A percentile compares a stretch with the other conserved stretches of the same genome.
Conservation (phyloP, 306 rosid genomes). For the Citrullus amarus region DNA sequence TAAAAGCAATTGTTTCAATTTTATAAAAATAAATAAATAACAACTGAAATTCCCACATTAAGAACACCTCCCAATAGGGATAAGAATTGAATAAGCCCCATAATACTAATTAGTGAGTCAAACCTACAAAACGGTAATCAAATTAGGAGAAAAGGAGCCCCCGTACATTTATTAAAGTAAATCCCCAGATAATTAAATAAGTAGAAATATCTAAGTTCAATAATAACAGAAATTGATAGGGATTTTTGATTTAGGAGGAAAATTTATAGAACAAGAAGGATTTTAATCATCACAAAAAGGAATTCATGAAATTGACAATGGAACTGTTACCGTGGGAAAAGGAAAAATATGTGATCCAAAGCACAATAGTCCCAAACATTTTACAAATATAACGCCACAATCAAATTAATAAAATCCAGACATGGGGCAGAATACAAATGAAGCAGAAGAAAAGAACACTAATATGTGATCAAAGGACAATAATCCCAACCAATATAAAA, state of each 20-base stretch:
- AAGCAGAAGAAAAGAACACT: background rate
- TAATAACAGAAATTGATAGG: background rate
- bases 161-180: background rate
- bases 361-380: background rate
- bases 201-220: background rate
- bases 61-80: background rate
- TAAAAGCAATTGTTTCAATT: too few species aligned
- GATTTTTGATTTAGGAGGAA: background rate
- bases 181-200: background rate
- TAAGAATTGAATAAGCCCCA: background rate
- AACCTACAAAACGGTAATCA: background rate
- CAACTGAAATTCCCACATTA: background rate
- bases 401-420: background rate
- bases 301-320: background rate
- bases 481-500: too few species aligned
- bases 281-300: background rate
- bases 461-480: background rate
- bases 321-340: background rate
- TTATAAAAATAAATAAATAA: background rate
- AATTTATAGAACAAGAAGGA: background rate
- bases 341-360: background rate
- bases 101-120: background rate
- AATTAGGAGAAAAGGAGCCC: background rate
- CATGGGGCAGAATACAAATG: background rate
- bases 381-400: background rate